Evolutionary conservation across 2,329 filamentous ascomycete genomes (phyloP), one percentile per base, ranked within the genome.

Genomic region (Clarireedia hainanense): DNA sequence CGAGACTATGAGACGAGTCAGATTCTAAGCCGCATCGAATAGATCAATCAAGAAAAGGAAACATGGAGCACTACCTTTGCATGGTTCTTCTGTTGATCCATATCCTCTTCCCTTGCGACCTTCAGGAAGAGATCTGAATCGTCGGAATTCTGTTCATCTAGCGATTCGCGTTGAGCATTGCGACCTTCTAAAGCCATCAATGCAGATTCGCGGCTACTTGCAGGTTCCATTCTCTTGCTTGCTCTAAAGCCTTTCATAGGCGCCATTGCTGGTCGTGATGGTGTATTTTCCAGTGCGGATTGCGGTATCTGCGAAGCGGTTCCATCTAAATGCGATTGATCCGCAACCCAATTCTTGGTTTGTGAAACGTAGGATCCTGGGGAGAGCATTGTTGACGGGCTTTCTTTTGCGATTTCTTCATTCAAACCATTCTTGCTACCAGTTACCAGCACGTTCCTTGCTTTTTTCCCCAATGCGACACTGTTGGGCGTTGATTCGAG

Each of bases 111-210:
- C 52, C 67, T 65, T 39, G 67, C 67, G 26, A 65, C 65, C 43
- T 63, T 61, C 3, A 69, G 57, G 39, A 68, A 69, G 10, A 69
- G 54, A 60, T 69, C 67, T 36, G 64, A 65, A 23, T 68, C 66
- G 56, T 69, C 67, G 49, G 64, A 68, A 37, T 60, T 60, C n/a
- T 62, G 60, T 30, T 67, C 64, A 36, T 68, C 66, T 30, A 56
- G 59, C 17, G 59, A 53, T 40, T 57, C 52, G 48, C 51, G 50
- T 30, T 52, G 51, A 17, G 58, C 48, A 24, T 58, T 55, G 42
- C 57, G 61, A 23, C 64, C 62, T 17, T 67, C 66, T 34, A 64
- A 51, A 23, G 63, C 63, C 46, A 60, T 58, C 43, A 68, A 47
- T 12, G 67, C 67, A 24, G 50, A 48, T 39, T 54, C 60, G 20